Evolutionary conservation across 2,329 filamentous ascomycete genomes (phyloP).

Genomic region (Penicillium palitans): DNA sequence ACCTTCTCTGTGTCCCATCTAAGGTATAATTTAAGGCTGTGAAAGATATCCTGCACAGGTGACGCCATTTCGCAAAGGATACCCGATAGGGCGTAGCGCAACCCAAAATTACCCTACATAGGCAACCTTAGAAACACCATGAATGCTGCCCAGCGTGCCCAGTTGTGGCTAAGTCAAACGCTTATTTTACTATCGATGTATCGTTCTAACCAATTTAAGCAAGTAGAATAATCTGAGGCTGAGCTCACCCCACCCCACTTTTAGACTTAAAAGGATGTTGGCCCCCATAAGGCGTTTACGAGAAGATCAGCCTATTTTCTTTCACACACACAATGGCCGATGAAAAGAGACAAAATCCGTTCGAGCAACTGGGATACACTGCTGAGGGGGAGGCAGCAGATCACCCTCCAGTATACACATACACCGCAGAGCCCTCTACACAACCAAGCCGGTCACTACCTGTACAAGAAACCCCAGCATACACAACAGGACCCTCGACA

Average conservation of each 20-base stretch:
- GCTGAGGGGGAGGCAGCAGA: background rate
- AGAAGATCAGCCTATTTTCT: background rate
- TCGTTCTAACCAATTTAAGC: background rate
- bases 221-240: background rate
- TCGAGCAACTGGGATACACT: background rate
- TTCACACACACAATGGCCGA: background rate
- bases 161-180: background rate
- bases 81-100: constrained; percentile 9
- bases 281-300: background rate
- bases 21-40: background rate
- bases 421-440: background rate
- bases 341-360: constrained; percentile 7
- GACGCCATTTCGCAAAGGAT: constrained; percentile 9
- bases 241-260: constrained; percentile 2
- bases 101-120: background rate
- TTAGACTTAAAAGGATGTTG: background rate
- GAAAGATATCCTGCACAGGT: background rate
- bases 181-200: background rate
- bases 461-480: background rate
- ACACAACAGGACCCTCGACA: constrained; percentile 1
- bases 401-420: constrained; percentile 6
- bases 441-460: background rate
- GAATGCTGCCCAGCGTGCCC: background rate
- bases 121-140: background rate
- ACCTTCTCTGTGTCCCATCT: background rate